phyloP scores from a whole-genome alignment of 192 early-diverging fungal genomes.

The Podila minutissima region DNA sequence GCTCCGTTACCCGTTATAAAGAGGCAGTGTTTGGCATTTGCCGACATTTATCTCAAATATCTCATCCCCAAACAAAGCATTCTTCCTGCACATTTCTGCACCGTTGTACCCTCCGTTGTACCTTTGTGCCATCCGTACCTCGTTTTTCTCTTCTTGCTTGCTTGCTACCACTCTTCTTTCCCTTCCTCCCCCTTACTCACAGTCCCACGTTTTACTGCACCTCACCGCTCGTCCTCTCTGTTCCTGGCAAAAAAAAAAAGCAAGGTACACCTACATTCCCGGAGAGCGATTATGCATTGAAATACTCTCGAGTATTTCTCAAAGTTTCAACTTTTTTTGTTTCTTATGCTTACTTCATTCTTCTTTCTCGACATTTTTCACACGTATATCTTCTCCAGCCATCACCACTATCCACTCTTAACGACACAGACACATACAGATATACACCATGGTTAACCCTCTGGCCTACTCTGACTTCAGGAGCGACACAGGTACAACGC shows the following conservation, averaged over 20 bases:
- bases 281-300: no score
- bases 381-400: neutral
- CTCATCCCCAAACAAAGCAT: neutral
- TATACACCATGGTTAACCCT: conserved; percentile 14
- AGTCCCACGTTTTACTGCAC: neutral
- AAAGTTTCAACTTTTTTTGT: neutral
- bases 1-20: neutral
- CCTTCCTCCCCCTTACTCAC: neutral
- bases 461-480: conserved; percentile 52
- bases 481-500: conserved; percentile 58
- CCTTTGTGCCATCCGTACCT: no score
- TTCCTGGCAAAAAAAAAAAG: no score
- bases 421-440: neutral
- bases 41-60: neutral
- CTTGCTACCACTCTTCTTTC: neutral
- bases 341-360: neutral
- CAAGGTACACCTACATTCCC: no score
- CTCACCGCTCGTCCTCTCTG: neutral
- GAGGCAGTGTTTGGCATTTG: neutral
- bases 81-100: conserved; percentile 1
- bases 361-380: neutral
- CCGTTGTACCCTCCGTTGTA: neutral
- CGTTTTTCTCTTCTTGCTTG: no score
- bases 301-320: neutral
- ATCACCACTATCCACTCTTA: neutral